Conservation (phyloP, 2,329 filamentous ascomycete species). For the Microdochium nivale region DNA sequence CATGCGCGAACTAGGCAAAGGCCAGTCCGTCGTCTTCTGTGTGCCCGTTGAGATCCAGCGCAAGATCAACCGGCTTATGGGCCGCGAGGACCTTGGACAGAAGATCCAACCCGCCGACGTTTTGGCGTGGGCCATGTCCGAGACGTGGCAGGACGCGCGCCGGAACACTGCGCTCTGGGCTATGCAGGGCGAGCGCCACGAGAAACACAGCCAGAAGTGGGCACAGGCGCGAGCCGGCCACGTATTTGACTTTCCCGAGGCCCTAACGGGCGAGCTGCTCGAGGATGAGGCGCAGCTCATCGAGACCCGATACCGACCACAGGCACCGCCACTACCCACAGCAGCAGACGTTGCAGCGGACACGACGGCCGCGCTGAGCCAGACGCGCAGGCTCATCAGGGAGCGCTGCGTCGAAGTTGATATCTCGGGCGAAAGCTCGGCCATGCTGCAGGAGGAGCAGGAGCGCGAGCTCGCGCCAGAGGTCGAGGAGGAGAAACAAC, state of each 20-base stretch:
- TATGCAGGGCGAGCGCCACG: constrained; percentile 44
- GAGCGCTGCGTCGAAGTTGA: constrained; percentile 5
- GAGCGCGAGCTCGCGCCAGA: constrained; percentile 61
- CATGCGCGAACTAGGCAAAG: constrained; percentile 59
- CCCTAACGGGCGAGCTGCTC: constrained; percentile 33
- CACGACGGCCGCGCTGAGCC: background rate
- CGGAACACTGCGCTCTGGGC: constrained; percentile 51
- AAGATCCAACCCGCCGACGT: constrained; percentile 42
- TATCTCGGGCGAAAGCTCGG: background rate
- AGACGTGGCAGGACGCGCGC: constrained; percentile 42
- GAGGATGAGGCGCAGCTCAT: constrained; percentile 47
- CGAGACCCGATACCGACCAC: constrained; percentile 40
- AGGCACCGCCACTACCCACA: background rate
- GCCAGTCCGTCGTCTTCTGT: constrained; percentile 57
- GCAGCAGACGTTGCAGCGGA: background rate
- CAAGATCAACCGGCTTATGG: constrained; percentile 5
- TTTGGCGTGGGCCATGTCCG: constrained; percentile 47
- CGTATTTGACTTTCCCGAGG: constrained; percentile 8
- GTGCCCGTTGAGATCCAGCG: constrained; percentile 47
- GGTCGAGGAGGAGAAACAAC: constrained; percentile 48
- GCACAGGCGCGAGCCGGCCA: background rate
- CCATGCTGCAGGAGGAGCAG: constrained; percentile 51
- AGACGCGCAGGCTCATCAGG: constrained; percentile 20
- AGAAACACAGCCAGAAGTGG: constrained; percentile 31
- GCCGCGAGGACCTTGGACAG: background rate